phyloP scores from a whole-genome alignment of 73 alveolate species.

The Blepharisma stoltei region DNA sequence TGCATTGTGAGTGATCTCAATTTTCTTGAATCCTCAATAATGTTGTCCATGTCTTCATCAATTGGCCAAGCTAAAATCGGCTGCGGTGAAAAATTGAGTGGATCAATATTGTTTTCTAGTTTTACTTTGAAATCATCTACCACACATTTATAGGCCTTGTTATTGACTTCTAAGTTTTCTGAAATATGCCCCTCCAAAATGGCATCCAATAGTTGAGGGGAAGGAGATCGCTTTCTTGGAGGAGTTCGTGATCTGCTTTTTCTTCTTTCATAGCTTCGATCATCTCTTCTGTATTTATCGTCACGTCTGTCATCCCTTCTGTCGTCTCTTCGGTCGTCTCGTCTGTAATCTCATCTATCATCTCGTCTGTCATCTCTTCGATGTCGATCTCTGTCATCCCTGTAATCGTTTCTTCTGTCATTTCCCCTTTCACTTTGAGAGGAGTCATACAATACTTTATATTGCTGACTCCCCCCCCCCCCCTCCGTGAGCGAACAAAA shows the following conservation, averaged over 20 bases:
- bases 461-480: not conserved
- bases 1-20: no score
- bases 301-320: no score
- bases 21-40: no score
- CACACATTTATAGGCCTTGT: not conserved
- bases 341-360: no score
- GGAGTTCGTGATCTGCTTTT: not conserved
- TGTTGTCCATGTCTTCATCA: no score
- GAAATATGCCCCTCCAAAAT: slow-evolving; percentile 1
- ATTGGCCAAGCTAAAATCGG: not conserved
- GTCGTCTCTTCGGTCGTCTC: no score
- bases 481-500: no score
- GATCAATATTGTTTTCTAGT: not conserved
- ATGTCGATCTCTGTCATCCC: no score
- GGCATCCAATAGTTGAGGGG: not conserved
- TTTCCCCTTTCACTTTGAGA: not conserved
- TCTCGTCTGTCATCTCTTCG: no score
- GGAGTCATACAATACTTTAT: slow-evolving; percentile 1
- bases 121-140: not conserved
- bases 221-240: not conserved
- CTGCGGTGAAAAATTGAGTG: not conserved
- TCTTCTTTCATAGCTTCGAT: not conserved
- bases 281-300: not conserved
- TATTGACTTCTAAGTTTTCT: not conserved
- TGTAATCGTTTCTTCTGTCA: no score